Evolutionary conservation across 1,284 basidiomycete species (phyloP), one percentile per base, ranked within the genome.

Genomic region (Lentinus polychrous): DNA sequence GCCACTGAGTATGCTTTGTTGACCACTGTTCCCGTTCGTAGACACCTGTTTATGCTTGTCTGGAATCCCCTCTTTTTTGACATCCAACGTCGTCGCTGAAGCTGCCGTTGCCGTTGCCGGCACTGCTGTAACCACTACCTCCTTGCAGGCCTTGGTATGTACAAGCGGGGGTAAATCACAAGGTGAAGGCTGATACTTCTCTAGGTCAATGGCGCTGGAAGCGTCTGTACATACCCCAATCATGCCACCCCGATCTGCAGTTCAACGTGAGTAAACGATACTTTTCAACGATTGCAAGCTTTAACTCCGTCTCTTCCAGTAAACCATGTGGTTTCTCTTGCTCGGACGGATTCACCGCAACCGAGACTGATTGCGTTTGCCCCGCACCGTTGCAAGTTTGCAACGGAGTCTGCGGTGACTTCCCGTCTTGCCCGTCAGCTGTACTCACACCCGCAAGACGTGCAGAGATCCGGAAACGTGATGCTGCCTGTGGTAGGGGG

Each of bases 261-360:
- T 15, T 41, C 42, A 0, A 59, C 12, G 46, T 41, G 10, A 42
- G 45, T 46, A 5, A n/a, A n/a, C 15, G 34, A 18, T 37, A 40
- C 22, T 14, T 8, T 47, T 5, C 20, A 7, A 40, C 8, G n/a
- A 15, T 27, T 20, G 45, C 37, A 6, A 15, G 24, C 17, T 12
- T 40, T 23, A 17, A 5, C 18, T 14, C n/a, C 5, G 15, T 20
- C 14, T 3, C 42, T 3, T 37, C 8, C 17, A 48, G 61, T 3
- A 61, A 66, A 48, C 65, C 70, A 3, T 77, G 75, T 52, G 63
- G 63, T 32, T 77, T 75, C 51, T 55, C 53, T 1, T 78, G 75
- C 64, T 65, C 58, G 32, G 61, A 74, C 52, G 73, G 73, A 53
- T 75, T 57, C 46, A 58, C 40, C 53, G 55, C 44, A 56, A 59